Base-by-base conservation (phyloP, 2,329 filamentous ascomycete species). In the Aspergillus sp. region DNA sequence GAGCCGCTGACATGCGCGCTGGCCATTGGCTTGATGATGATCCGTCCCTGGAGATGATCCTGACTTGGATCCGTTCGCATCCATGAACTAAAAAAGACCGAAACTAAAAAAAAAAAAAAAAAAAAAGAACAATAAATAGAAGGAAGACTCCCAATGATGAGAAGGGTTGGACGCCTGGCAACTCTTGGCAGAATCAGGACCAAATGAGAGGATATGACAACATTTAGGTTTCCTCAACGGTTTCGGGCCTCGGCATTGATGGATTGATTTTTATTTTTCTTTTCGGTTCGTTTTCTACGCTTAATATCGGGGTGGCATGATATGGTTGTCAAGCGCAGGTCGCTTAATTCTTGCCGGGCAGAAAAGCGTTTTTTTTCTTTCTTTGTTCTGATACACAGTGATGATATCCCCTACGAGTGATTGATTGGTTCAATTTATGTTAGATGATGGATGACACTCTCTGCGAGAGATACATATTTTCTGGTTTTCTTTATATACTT, bases 1-100 rank as follows among this genome's bases (percentile, higher is more conserved):
- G 82, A 62, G 75, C 79, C 26, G 80, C 83, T 46, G 86, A 88
- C 67, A 67, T 76, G 49, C 75, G 81, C 47, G 83, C 84, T 63
- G 82, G 84, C 45, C 85, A 87, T 74, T 88, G 85, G 85, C 75
- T 87, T 49, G 74, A 76, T 42, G 86, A 88, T 62, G 86, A 88
- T 67, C 86, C 86, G 3, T 77, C 82, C 7, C 73, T 87, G 58
- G 75, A 78, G 16, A 76, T 77, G 20, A 84, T 86, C 52, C 78
- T 76, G 24, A 68, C 69, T 36, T 81, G 78, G 77, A 77, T 81
- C 49, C 72, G 70, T 50, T 70, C 73, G 32, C 75, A 77, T 58
- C 70, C 70, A 59, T 74, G 58, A 42, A n/a, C 4, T n/a, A 16
- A n/a, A 14, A 14, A 14, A 36, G 12, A 36, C 32, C 10, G 26